Evolutionary conservation across 2,329 filamentous ascomycete species (phyloP), one percentile per base, ranked within the genome.

Genomic region (Geosmithia flava): DNA sequence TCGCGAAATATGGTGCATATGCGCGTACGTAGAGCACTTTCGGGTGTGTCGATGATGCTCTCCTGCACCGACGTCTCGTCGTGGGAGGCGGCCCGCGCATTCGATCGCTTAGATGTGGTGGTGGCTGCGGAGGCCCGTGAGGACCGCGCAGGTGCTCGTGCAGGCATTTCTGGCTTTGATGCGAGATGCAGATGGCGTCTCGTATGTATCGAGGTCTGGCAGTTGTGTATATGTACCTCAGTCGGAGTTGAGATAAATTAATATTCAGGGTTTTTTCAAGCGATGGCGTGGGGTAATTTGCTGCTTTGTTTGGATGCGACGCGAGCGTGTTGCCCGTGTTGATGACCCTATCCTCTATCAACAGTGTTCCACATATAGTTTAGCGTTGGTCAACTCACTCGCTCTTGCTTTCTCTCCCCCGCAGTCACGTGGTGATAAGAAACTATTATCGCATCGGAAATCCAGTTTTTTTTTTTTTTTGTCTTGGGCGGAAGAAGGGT

Each of bases 1-100:
- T 90, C 85, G 54, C 76, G 75, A 59, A 90, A 90, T 45, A 88
- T 75, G 48, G 75, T 67, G 60, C 82, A 85, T 47, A 95, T 74
- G 59, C 86, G 84, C 37, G 74, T 76, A 57, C 90, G 85, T 55
- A 96, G 69, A 16, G 76, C 76, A 50, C 78, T 88, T 44, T 80
- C 73, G 47, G 80, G 77, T 3, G 81, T 76, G 62, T 96, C 89
- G 57, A 83, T 76, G 48, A 83, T 77, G 48, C 85, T 83, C 60
- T 95, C 88, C 56, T 83, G 75, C 40, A 85, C 83, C n/a, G 64
- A 58, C 5, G 73, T 67, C 4, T 72, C 74, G 30, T 63, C 62
- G 47, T 72, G 70, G 45, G 74, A 76, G 8, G 68, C 62, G 33
- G 63, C 60, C 53, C 72, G 61, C 50, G 23, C 62, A 16, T 37